phyloP scores from a whole-genome alignment of 1,284 basidiomycete genomes.

The Boletellus sp. region DNA sequence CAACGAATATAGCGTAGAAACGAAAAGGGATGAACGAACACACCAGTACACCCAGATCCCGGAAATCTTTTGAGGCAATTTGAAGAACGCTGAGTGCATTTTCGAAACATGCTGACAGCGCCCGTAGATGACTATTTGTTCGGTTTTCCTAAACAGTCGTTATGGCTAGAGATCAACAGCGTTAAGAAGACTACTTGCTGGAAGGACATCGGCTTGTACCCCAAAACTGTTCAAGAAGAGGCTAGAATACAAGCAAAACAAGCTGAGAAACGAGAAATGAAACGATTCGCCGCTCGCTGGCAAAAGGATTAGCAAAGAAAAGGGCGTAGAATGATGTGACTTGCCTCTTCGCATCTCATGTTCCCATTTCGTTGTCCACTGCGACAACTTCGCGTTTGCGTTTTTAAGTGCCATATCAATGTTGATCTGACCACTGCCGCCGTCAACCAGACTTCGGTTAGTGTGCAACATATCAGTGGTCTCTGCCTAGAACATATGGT shows the following conservation, averaged over 20 bases:
- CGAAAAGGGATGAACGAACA: slow-evolving; percentile 25
- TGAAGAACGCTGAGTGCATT: slow-evolving; percentile 66
- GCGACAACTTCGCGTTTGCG: slow-evolving; percentile 64
- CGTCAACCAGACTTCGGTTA: slow-evolving; percentile 44
- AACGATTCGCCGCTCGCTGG: slow-evolving; percentile 64
- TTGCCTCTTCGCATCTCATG: slow-evolving; percentile 66
- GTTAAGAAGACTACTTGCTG: slow-evolving; percentile 38
- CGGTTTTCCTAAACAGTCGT: slow-evolving; percentile 38
- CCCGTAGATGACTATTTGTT: slow-evolving; percentile 57
- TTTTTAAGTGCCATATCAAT: slow-evolving; percentile 65
- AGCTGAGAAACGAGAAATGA: slow-evolving; percentile 65
- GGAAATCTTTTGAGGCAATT: slow-evolving; percentile 70
- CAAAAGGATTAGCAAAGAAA: slow-evolving; percentile 9
- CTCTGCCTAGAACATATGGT: slow-evolving; percentile 49
- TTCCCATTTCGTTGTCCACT: slow-evolving; percentile 68
- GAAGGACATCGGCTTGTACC: slow-evolving; percentile 56
- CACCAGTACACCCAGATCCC: slow-evolving; percentile 70
- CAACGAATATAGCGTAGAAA: background rate
- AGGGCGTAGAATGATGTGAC: slow-evolving; percentile 9
- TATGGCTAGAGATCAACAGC: slow-evolving; percentile 3
- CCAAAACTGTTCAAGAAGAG: slow-evolving; percentile 81
- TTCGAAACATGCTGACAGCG: slow-evolving; percentile 65
- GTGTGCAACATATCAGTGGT: slow-evolving; percentile 70
- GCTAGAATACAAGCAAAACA: slow-evolving; percentile 72
- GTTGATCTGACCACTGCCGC: slow-evolving; percentile 57